Conservation (phyloP, 164 flowering plant species). For the Vitis rotundifolia region DNA sequence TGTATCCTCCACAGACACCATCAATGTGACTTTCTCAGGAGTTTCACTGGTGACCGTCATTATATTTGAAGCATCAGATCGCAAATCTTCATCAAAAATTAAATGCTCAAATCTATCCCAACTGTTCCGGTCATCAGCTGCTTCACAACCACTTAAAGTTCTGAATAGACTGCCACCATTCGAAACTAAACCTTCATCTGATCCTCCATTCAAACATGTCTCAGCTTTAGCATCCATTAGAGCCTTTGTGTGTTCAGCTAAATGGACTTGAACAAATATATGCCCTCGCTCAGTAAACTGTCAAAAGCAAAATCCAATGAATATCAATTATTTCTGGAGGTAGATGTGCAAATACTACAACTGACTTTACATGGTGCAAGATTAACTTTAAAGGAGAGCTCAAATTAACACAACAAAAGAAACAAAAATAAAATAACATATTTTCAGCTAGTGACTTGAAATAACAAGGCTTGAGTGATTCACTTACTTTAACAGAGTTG, state of each 20-base stretch:
- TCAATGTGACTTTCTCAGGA: slow-evolving; percentile 51
- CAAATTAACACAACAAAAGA: neutral
- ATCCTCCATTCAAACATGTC: slow-evolving; percentile 40
- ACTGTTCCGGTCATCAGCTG: slow-evolving; percentile 66
- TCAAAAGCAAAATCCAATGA: slow-evolving; percentile 17
- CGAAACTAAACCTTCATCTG: slow-evolving; percentile 25
- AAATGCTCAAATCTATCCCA: slow-evolving; percentile 64
- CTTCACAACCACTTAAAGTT: slow-evolving; percentile 82
- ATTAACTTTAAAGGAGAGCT: neutral
- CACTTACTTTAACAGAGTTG: slow-evolving; percentile 88
- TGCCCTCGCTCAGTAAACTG: slow-evolving; percentile 94
- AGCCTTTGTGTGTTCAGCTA: slow-evolving; percentile 51
- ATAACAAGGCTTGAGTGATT: neutral
- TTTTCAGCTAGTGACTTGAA: neutral
- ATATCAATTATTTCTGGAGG: neutral
- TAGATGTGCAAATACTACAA: neutral
- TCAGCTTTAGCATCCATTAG: slow-evolving; percentile 38
- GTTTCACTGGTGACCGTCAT: slow-evolving; percentile 21
- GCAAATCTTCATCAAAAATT: slow-evolving; percentile 39
- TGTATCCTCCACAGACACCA: slow-evolving; percentile 86
- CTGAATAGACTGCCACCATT: slow-evolving; percentile 38
- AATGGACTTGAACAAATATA: slow-evolving; percentile 84
- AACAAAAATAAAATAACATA: neutral
- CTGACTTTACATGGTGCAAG: neutral
- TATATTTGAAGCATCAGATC: slow-evolving; percentile 29